Base-by-base conservation (phyloP, 805 yeast genomes). In the Sungouiella thailandica region DNA sequence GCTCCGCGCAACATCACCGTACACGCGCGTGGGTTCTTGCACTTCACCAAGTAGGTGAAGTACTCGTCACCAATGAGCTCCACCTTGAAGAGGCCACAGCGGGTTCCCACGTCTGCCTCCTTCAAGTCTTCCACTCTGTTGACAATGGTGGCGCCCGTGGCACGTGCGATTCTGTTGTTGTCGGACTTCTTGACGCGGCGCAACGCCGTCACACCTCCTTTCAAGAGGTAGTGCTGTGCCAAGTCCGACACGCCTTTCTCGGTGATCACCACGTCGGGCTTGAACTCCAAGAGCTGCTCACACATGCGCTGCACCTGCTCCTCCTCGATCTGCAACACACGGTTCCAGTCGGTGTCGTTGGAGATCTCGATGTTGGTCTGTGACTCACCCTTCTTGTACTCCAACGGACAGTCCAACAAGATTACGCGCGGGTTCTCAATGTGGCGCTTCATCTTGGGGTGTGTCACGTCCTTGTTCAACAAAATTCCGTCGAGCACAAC, bases 241-340 rank as follows among this genome's bases (percentile, higher is more conserved):
- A 93, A 72, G 60, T 93, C 97, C 23, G 95, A 83, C 11, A 93
- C 97, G 48, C 99, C 99, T 73, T 93, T 93, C 63, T 93, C 99
- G 33, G 98, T 93, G 47, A 93, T 82, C 18, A 93, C 96, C 50
- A 93, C 74, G 56, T 86, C 96, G 14, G 98, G 98, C 57, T 86
- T 86, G 53, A 85, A 78, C 40, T 80, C 74, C 45, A 89, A 70
- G 41, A 93, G 76, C 49, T 80, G 83, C 43, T 86, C 95, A 64
- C 97, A 89, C 70, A 90, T 68, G 35, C 74, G 52, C 54, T 83
- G 83, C 43, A 93, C 89, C 66, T 93, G 99, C 61, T 93, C 98
- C 67, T 93, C 99, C 66, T 93, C 99, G 55, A 93, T 90, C 66
- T 90, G 88, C 52, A 93, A 70, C 43, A 93, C 78, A 61, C 97